Evolutionary conservation across 768 basidiomycete genomes (phyloP).

Genomic region (Termitomyces eurrhizus): DNA sequence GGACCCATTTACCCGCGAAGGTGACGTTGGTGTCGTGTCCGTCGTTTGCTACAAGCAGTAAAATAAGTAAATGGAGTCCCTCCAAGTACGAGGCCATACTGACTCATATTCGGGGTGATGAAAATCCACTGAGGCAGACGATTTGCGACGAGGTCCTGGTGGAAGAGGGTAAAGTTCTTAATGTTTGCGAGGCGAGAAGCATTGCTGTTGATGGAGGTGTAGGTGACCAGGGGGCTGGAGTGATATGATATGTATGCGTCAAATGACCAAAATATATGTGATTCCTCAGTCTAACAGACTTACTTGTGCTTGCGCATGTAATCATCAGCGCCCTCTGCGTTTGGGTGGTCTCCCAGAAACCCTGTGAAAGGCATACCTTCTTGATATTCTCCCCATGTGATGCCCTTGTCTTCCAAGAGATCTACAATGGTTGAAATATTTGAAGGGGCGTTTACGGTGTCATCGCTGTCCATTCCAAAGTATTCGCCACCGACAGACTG

Average conservation of each 20-base stretch:
- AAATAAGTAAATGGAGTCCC: neutral
- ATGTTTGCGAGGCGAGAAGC: constrained; percentile 37
- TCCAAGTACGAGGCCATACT: constrained; percentile 10
- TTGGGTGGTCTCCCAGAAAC: constrained; percentile 26
- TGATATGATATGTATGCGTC: neutral
- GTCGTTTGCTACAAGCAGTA: constrained; percentile 35
- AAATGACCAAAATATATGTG: neutral
- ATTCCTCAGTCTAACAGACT: neutral
- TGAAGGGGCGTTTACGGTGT: constrained; percentile 29
- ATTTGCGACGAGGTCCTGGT: constrained; percentile 47
- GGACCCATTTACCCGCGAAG: constrained; percentile 42
- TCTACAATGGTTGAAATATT: constrained; percentile 60
- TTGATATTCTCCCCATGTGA: constrained; percentile 62
- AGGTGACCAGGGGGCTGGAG: constrained; percentile 41
- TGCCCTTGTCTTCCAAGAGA: constrained; percentile 49
- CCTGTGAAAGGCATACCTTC: constrained; percentile 55
- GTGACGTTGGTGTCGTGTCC: constrained; percentile 58
- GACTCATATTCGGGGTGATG: constrained; percentile 54
- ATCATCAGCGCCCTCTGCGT: constrained; percentile 17
- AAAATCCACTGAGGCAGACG: constrained; percentile 57
- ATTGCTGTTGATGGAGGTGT: constrained; percentile 44
- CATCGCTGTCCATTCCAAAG: constrained; percentile 42
- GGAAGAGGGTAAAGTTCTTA: constrained; percentile 63
- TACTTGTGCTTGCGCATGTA: constrained; percentile 31
- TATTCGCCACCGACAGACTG: constrained; percentile 14